Base-by-base conservation (phyloP, 345 rosid species). In the Citrus hindsii region DNA sequence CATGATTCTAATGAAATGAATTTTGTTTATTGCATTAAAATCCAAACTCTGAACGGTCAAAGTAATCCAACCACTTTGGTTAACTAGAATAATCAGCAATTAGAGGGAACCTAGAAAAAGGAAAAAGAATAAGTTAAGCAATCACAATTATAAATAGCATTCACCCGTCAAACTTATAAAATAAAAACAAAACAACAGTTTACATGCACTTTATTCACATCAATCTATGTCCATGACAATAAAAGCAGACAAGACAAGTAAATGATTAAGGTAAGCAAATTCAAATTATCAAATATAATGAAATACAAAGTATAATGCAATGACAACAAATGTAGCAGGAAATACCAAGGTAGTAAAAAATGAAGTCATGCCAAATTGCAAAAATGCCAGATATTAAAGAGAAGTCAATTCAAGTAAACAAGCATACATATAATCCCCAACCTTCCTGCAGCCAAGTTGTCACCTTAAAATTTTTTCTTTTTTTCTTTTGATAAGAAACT, bases 1-100 rank as follows among this genome's bases (percentile, higher is more conserved):
- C 98, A 92, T 64, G 82, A 53, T 71, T 75, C 80, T 86, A 61
- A 75, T 30, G 68, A 75, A 79, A 60, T 62, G 59, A 69, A 76
- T n/a, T 16, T 32, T 61, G 65, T 48, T 67, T 73, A 79, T 66
- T 35, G 76, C 75, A 71, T 77, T 27, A 69, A 81, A 79, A 73
- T 74, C 55, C 77, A 83, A 68, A 66, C 60, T 74, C 76, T 33
- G 70, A 62, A 79, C 24, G 81, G 76, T 68, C 48, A 64, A n/a
- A 68, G 72, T 27, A 35, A 55, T 12, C 76, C 42, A 82, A 32
- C 55, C 18, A 33, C 65, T 75, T 67, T 33, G 22, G 76, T 67
- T 40, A 25, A 71, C 53, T 35, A 64, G 76, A 62, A 46, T 2
- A 24, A 58, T 80, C 76, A 77, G 67, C 59, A 77, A 37, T 8